Evolutionary conservation across 495 filamentous ascomycete genomes (phyloP).

Genomic region (Talaromyces stipitatus): DNA sequence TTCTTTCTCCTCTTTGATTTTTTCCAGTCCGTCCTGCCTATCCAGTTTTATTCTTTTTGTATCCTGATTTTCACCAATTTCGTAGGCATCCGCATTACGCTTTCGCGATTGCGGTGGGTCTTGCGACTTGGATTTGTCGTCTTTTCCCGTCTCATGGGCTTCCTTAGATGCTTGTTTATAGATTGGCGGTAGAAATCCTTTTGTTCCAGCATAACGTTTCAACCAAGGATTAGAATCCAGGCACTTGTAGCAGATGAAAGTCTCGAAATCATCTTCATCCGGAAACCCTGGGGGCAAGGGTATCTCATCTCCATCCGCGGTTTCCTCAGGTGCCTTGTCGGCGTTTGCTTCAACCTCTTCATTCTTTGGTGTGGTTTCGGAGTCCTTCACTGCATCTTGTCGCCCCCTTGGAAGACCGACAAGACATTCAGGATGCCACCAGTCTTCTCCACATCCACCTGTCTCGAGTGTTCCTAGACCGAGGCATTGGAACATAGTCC

Average conservation of each 20-base stretch:
- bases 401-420: constrained; percentile 62
- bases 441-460: constrained; percentile 94
- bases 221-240: constrained; percentile 86
- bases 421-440: constrained; percentile 96
- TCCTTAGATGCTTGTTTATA: constrained; percentile 28
- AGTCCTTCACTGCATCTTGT: constrained; percentile 21
- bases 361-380: constrained; percentile 12
- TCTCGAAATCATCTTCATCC: constrained; percentile 76
- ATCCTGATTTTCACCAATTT: constrained; percentile 28
- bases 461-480: constrained; percentile 72
- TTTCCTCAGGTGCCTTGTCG: constrained; percentile 23
- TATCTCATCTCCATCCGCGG: constrained; percentile 36
- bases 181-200: constrained; percentile 74
- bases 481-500: constrained; percentile 98
- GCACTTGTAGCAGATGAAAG: constrained; percentile 91
- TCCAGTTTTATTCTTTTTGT: constrained; percentile 55
- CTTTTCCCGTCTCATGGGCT: neutral
- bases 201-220: constrained; percentile 75
- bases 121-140: constrained; percentile 1
- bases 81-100: constrained; percentile 61
- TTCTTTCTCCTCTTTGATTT: constrained; percentile 16
- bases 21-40: constrained; percentile 16
- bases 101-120: constrained; percentile 47
- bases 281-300: constrained; percentile 80
- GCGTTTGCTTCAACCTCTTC: constrained; percentile 13